phyloP scores from a whole-genome alignment of 2,329 filamentous ascomycete species.

The Parastagonospora nodorum region DNA sequence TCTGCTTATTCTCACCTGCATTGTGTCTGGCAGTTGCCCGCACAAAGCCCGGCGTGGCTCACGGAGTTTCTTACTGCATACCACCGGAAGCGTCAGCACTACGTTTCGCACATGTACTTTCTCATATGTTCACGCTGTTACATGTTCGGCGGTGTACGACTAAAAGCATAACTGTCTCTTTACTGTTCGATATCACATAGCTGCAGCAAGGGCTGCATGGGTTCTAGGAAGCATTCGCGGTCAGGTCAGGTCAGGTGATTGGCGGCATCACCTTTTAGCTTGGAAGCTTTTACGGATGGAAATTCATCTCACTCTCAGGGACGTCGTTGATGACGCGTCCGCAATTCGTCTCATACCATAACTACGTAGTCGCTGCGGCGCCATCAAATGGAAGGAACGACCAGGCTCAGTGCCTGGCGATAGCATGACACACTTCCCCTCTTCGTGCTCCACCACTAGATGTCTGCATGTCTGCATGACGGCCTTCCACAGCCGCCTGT shows the following conservation, averaged over 20 bases:
- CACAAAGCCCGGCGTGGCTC: slow-evolving; percentile 19
- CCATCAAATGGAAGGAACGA: slow-evolving; percentile 25
- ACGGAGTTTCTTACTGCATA: slow-evolving; percentile 31
- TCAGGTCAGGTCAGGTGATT: slow-evolving; percentile 25
- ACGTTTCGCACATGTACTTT: slow-evolving; percentile 28
- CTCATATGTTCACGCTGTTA: slow-evolving; percentile 22
- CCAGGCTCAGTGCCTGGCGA: slow-evolving; percentile 21
- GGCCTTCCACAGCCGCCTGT: slow-evolving; percentile 14
- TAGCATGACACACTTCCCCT: slow-evolving; percentile 4
- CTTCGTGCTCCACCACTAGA: slow-evolving; percentile 6
- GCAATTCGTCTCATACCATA: slow-evolving; percentile 22
- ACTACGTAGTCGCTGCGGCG: slow-evolving; percentile 23
- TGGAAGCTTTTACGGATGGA: slow-evolving; percentile 16
- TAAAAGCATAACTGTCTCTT: slow-evolving; percentile 37
- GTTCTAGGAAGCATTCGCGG: slow-evolving; percentile 25
- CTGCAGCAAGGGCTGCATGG: slow-evolving; percentile 7
- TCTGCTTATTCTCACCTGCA: slow-evolving; percentile 13
- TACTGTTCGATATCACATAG: slow-evolving; percentile 11
- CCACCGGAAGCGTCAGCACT: slow-evolving; percentile 18
- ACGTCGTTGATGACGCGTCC: slow-evolving; percentile 19
- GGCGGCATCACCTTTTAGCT: slow-evolving; percentile 9
- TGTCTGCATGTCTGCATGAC: slow-evolving; percentile 15
- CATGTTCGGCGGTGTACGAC: slow-evolving; percentile 33
- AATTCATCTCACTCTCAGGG: slow-evolving; percentile 27
- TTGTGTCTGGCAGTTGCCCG: slow-evolving; percentile 14